A percentile compares a stretch with the other conserved stretches of the same genome.
These are phyloP conservation scores for Hemisphaericaspora xylofermentans DNA, from an alignment of 1,139 yeast species.

Conservation along the genomic window DNA sequence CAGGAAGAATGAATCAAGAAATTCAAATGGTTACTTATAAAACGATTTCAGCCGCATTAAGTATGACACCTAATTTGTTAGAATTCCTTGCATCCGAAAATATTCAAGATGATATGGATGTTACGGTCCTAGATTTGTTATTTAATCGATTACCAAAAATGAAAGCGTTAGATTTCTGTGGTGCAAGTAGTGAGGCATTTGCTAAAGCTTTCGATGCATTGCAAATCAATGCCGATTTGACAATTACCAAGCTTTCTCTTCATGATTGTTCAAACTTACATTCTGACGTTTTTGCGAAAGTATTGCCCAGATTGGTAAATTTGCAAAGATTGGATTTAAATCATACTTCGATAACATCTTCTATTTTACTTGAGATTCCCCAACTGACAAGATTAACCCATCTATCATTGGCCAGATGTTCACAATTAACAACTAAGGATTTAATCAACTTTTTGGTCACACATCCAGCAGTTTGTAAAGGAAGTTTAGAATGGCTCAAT, in stretches of 20 bases:
- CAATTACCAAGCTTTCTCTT: conserved; percentile 60
- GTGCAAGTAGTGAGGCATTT: conserved; percentile 70
- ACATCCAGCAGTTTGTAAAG: conserved; percentile 66
- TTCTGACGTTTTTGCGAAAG: conserved; percentile 49
- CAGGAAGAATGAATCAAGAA: conserved; percentile 86
- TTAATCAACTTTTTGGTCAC: conserved; percentile 67
- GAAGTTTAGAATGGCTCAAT: conserved; percentile 70
- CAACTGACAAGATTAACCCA: conserved; percentile 64
- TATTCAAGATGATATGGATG: conserved; percentile 80
- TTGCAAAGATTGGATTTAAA: conserved; percentile 74
- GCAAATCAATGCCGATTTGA: conserved; percentile 23
- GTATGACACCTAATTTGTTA: conserved; percentile 61
- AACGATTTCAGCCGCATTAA: conserved; percentile 65
- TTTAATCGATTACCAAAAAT: conserved; percentile 62
- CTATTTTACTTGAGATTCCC: conserved; percentile 51
- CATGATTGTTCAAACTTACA: conserved; percentile 87
- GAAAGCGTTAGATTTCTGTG: conserved; percentile 83
- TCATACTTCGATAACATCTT: conserved; percentile 73
- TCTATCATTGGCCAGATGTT: conserved; percentile 76
- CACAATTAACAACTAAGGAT: conserved; percentile 72
- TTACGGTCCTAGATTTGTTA: conserved; percentile 53
- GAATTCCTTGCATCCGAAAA: conserved; percentile 86
- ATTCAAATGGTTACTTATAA: conserved; percentile 84
- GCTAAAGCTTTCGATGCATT: conserved; percentile 58
- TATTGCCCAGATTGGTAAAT: conserved; percentile 58